A percentile compares a stretch with the other conserved stretches of the same genome.
These are phyloP conservation scores for Crithidia brevicula DNA, from an alignment of 208 protist species.

Conservation along the genomic window DNA sequence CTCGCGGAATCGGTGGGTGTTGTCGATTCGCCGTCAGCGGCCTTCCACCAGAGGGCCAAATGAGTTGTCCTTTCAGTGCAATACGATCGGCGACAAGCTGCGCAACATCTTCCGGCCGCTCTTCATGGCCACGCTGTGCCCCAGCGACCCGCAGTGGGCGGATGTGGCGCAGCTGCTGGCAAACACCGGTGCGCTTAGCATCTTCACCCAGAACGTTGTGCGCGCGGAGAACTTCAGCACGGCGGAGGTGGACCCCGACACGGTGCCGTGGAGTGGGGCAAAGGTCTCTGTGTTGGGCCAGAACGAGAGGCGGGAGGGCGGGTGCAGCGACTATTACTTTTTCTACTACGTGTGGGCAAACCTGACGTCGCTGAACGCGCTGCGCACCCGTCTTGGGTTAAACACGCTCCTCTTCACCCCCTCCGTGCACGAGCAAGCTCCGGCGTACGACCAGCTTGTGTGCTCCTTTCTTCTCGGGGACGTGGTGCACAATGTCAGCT, in stretches of 20 bases:
- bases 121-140: conserved; percentile 97
- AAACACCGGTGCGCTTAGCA: conserved; percentile 96
- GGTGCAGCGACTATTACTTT: conserved; percentile 98
- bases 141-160: conserved; percentile 71
- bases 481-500: conserved; percentile 97
- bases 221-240: conserved; percentile 56
- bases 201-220: conserved; percentile 49
- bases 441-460: conserved; percentile 93
- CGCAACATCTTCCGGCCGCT: conserved; percentile 98
- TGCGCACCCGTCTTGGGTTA: conserved; percentile 79
- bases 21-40: conserved; percentile 53
- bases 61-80: conserved; percentile 46
- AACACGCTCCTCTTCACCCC: conserved; percentile 93
- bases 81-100: conserved; percentile 79
- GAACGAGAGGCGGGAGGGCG: conserved; percentile 36
- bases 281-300: background rate
- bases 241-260: conserved; percentile 56
- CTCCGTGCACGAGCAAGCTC: conserved; percentile 88
- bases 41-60: conserved; percentile 32
- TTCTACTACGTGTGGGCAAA: conserved; percentile 99
- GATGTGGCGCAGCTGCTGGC: conserved; percentile 95
- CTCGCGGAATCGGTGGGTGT: conserved; percentile 72
- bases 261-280: conserved; percentile 33
- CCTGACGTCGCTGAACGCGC: conserved; percentile 95
- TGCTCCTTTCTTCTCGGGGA: conserved; percentile 94